A percentile compares a stretch with the other conserved stretches of the same genome.
Evolutionary conservation across 2,329 filamentous ascomycete genomes (phyloP).

Genomic region (Ophiostoma australiae): DNA sequence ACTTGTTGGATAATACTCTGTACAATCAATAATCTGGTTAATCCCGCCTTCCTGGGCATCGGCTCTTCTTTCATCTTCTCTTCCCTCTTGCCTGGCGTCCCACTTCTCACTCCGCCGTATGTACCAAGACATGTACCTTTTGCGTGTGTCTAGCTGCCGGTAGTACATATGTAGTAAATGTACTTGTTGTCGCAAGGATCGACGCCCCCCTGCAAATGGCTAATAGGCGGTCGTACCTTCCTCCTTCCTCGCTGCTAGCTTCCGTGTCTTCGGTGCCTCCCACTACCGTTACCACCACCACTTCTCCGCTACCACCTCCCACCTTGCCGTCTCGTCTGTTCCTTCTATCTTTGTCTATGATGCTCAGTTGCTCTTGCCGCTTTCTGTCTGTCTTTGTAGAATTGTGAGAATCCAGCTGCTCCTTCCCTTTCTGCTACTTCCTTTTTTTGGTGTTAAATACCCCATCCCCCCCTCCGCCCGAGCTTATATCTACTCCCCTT

Average conservation of each 20-base stretch:
- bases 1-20: no score
- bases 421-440: background rate
- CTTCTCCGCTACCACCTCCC: background rate
- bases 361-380: constrained; percentile 1
- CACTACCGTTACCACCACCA: background rate
- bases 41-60: constrained; percentile 13
- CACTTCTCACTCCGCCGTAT: constrained; percentile 20
- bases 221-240: constrained; percentile 15
- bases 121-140: constrained; percentile 17
- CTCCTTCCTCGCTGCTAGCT: constrained; percentile 10
- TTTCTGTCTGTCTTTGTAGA: background rate
- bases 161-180: background rate
- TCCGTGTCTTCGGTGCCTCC: constrained; percentile 17
- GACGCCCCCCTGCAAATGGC: constrained; percentile 12
- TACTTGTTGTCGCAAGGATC: constrained; percentile 4
- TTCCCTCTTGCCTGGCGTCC: background rate
- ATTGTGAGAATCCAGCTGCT: background rate
- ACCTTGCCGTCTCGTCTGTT: background rate
- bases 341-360: background rate
- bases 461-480: constrained; percentile 16
- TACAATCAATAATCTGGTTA: background rate
- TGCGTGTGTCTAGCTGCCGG: background rate
- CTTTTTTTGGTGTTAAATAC: constrained; percentile 22
- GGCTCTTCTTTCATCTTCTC: constrained; percentile 10
- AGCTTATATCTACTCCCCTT: constrained; percentile 12